A percentile compares a stretch with the other conserved stretches of the same genome.
phyloP scores from a whole-genome alignment of 768 basidiomycete genomes.

The Tulasnella sp. region DNA sequence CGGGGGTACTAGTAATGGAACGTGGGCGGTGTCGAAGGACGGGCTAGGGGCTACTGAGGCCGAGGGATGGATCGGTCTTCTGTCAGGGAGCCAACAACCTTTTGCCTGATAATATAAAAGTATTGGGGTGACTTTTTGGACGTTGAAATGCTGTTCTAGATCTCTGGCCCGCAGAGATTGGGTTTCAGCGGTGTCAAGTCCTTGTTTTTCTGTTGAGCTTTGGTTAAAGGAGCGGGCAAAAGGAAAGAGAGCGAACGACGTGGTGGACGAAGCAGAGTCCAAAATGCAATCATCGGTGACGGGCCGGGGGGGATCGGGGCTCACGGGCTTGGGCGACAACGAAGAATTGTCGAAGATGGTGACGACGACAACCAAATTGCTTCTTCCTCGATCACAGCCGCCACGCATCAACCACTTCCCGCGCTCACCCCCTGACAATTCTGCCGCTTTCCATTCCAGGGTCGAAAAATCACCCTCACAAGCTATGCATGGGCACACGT shows the following conservation, averaged over 20 bases:
- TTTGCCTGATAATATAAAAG: no score
- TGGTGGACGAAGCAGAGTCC: not conserved
- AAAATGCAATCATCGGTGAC: not conserved
- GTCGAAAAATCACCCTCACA: no score
- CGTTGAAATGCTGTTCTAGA: not conserved
- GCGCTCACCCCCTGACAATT: not conserved
- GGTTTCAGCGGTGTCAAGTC: not conserved
- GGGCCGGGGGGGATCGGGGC: not conserved
- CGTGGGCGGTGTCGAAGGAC: not conserved
- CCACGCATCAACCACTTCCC: not conserved
- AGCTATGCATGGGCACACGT: no score
- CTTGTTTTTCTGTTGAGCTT: not conserved
- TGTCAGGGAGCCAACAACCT: not conserved
- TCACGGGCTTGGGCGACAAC: not conserved
- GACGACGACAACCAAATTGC: not conserved
- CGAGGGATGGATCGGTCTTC: not conserved
- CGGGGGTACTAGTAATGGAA: not conserved
- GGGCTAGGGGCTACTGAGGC: not conserved
- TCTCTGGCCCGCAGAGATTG: not conserved
- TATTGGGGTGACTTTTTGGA: no score
- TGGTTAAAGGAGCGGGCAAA: not conserved
- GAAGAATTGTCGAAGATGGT: not conserved
- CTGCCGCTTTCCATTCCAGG: not conserved
- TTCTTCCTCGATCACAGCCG: not conserved
- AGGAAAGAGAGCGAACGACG: not conserved